Evolutionary conservation across 306 rosid species (phyloP), one percentile per base, ranked within the genome.

Genomic region (Hylodesmum podocarpum): DNA sequence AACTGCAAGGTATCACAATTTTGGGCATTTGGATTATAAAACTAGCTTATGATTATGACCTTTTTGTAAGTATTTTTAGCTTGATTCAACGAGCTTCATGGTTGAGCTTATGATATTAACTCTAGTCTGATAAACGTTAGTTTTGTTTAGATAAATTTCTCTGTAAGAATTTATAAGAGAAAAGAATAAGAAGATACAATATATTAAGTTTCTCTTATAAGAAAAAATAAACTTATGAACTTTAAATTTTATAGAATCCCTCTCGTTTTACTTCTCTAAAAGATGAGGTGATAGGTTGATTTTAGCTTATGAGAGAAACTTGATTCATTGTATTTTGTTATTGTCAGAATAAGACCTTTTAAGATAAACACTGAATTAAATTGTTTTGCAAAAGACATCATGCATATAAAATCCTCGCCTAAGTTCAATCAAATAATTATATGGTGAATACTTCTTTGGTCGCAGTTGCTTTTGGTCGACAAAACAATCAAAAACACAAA

Each of bases 381-480:
- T 37, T 57, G 33, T 55, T 55, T 55, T 24, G 8, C 36, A 11
- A 25, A 25, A 12, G 1, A 4, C 1, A 55, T 27, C 34, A 25
- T 1, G 25, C 39, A 41, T 65, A 14, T 31, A 27, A 72, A 53
- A 50, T 27, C 57, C 75, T 73, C 70, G 57, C 19, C 41, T 83
- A 13, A 22, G 57, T 40, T 71, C 77, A 53, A 62, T 75, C 31
- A 75, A 87, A 79, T 87, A 55, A 83, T 69, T 85, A 65, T 58
- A 36, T 28, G 72, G 64, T 61, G 74, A 55, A 21, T 66, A 72
- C 65, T 77, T 84, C 67, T 79, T 77, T 89, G 78, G 80, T 80
- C 90, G 89, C 95, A 91, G 96, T 81, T 94, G 51, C 91, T 94
- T 69, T 89, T 91, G 91, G 96, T 90, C 0, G 96, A 94, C 88